A percentile compares a stretch with the other conserved stretches of the same genome.
These are phyloP conservation scores for Fomitopsis pulvina DNA, from an alignment of 768 basidiomycete species.

Conservation along the genomic window DNA sequence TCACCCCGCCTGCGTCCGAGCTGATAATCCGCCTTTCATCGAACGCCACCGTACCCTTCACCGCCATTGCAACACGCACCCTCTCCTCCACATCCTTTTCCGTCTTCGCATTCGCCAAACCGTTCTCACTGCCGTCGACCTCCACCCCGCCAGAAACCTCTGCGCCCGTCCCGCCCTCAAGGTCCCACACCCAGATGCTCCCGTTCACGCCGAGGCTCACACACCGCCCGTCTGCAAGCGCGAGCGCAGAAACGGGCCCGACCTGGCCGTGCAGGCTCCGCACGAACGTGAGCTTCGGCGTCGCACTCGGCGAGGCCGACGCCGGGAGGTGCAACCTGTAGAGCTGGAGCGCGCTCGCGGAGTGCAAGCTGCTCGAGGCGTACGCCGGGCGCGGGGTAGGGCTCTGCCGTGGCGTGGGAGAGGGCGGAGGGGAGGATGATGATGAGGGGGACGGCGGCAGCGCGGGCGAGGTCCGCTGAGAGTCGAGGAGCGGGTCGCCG, in stretches of 20 bases:
- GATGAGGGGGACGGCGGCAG: conserved; percentile 17
- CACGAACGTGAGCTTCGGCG: conserved; percentile 64
- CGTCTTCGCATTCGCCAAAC: not conserved
- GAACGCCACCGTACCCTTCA: conserved; percentile 50
- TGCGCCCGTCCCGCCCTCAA: conserved; percentile 47
- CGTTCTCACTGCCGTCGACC: not conserved
- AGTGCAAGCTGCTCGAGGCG: conserved; percentile 33
- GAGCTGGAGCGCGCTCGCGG: conserved; percentile 57
- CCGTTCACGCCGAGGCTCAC: conserved; percentile 69
- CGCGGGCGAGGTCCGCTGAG: conserved; percentile 11
- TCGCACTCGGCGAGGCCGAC: conserved; percentile 39
- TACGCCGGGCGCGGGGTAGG: conserved; percentile 6
- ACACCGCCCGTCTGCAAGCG: conserved; percentile 77
- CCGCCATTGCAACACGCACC: conserved; percentile 23
- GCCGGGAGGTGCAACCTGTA: conserved; percentile 66
- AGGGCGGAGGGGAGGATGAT: conserved; percentile 17
- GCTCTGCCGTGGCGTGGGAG: conserved; percentile 10
- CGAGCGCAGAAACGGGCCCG: conserved; percentile 58
- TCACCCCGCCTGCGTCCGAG: conserved; percentile 29
- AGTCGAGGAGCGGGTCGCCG: conserved; percentile 22
- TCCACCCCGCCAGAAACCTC: conserved; percentile 18
- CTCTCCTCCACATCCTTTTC: conserved; percentile 30
- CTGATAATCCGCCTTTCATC: conserved; percentile 71
- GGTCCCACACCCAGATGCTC: conserved; percentile 82
- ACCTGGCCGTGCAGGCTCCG: conserved; percentile 66